Evolutionary conservation across 1,284 basidiomycete species (phyloP).

Genomic region (Heterobasidion parviporum): DNA sequence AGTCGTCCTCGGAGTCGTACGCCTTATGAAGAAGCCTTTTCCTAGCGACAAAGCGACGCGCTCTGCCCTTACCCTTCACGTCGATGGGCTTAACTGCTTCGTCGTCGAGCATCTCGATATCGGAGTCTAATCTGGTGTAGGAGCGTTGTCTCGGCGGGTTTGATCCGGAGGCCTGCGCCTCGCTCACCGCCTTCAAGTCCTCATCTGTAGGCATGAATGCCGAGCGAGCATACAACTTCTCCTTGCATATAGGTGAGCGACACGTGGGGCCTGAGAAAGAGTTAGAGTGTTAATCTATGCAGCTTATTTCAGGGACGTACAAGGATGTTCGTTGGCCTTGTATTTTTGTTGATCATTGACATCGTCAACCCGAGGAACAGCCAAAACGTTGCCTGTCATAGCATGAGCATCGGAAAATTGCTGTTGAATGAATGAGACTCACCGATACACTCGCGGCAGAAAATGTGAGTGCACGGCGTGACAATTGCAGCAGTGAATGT

Average conservation of each 20-base stretch:
- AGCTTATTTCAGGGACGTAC: constrained; percentile 21
- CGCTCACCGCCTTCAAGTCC: constrained; percentile 22
- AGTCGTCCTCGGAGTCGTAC: constrained; percentile 21
- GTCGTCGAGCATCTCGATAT: constrained; percentile 13
- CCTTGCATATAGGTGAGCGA: constrained; percentile 30
- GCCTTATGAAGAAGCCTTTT: constrained; percentile 11
- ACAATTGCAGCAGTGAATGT: constrained; percentile 35
- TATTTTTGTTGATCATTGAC: constrained; percentile 21
- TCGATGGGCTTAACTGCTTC: constrained; percentile 15
- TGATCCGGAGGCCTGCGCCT: neutral
- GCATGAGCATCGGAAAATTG: constrained; percentile 3
- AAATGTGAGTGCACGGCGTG: constrained; percentile 41
- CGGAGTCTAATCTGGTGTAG: constrained; percentile 1
- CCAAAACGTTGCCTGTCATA: constrained; percentile 28
- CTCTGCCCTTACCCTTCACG: constrained; percentile 19
- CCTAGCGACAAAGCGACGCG: constrained; percentile 7
- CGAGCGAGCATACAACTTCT: constrained; percentile 34
- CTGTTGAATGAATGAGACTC: constrained; percentile 15
- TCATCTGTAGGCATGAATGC: constrained; percentile 43
- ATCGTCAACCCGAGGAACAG: constrained; percentile 22
- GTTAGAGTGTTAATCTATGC: neutral
- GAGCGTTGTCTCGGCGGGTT: neutral
- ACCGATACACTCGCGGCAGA: constrained; percentile 45
- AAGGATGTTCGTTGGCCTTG: constrained; percentile 34
- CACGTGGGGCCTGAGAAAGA: constrained; percentile 37